Evolutionary conservation across 2,329 filamentous ascomycete species (phyloP).

Genomic region (Chaetomium sp.): DNA sequence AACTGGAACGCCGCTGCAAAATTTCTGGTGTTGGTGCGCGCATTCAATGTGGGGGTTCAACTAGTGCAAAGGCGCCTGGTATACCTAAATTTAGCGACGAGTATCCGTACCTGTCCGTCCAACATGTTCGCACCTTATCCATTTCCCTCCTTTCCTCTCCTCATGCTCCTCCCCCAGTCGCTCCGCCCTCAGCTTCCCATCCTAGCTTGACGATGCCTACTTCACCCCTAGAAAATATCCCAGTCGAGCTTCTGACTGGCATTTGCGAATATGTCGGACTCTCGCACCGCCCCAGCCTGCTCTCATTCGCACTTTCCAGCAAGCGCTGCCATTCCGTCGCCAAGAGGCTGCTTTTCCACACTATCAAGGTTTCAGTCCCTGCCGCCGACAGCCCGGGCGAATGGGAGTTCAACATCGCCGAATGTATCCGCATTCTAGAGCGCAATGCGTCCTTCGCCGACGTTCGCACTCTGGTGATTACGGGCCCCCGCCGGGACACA

Average conservation of each 20-base stretch:
- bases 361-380: constrained; percentile 3
- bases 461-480: constrained; percentile 5
- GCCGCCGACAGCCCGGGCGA: not conserved
- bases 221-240: not conserved
- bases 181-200: not conserved
- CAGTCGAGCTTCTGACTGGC: not conserved
- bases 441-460: constrained; percentile 1
- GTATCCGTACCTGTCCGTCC: no score
- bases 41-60: no score
- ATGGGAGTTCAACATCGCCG: constrained; percentile 2
- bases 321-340: constrained; percentile 7
- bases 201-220: not conserved
- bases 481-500: not conserved
- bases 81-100: no score
- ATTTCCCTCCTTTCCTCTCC: no score
- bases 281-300: constrained; percentile 8
- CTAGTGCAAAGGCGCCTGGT: no score
- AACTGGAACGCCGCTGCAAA: no score
- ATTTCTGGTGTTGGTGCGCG: no score
- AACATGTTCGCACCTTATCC: no score
- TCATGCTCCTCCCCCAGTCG: no score
- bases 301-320: constrained; percentile 9
- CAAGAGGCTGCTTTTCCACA: constrained; percentile 8
- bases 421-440: constrained; percentile 4
- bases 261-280: constrained; percentile 6